These are phyloP conservation scores for Panus rudis DNA, from an alignment of 768 basidiomycete species.

Conservation along the genomic window DNA sequence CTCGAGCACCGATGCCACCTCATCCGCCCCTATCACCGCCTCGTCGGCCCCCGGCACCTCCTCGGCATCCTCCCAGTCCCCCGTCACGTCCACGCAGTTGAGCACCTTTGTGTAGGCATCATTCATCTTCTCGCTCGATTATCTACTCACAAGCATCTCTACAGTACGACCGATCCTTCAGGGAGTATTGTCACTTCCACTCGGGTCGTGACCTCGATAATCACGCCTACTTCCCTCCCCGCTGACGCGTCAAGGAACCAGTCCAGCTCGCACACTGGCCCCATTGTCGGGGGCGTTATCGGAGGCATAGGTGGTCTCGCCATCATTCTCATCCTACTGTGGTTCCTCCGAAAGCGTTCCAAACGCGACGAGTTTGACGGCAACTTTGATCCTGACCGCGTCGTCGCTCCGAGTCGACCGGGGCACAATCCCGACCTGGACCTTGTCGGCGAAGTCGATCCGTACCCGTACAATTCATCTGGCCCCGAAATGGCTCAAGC, in stretches of 20 bases:
- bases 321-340: constrained; percentile 18
- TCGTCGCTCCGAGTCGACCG: constrained; percentile 23
- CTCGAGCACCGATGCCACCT: neutral
- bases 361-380: constrained; percentile 40
- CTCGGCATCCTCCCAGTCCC: neutral
- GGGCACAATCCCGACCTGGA: constrained; percentile 15
- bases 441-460: constrained; percentile 14
- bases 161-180: constrained; percentile 15
- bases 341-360: constrained; percentile 19
- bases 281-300: constrained; percentile 26
- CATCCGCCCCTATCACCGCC: neutral
- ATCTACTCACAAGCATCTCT: neutral
- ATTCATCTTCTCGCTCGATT: neutral
- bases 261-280: constrained; percentile 17
- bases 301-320: constrained; percentile 24
- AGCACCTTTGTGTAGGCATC: constrained; percentile 14
- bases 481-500: constrained; percentile 22
- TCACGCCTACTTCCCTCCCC: constrained; percentile 10
- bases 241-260: constrained; percentile 4
- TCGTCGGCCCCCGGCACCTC: neutral
- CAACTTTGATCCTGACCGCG: constrained; percentile 42
- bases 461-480: constrained; percentile 16
- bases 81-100: constrained; percentile 8
- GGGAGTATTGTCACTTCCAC: constrained; percentile 15
- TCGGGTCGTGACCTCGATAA: constrained; percentile 7